phyloP scores from a whole-genome alignment of 1,284 basidiomycete genomes.

The Trichosporon inkin region DNA sequence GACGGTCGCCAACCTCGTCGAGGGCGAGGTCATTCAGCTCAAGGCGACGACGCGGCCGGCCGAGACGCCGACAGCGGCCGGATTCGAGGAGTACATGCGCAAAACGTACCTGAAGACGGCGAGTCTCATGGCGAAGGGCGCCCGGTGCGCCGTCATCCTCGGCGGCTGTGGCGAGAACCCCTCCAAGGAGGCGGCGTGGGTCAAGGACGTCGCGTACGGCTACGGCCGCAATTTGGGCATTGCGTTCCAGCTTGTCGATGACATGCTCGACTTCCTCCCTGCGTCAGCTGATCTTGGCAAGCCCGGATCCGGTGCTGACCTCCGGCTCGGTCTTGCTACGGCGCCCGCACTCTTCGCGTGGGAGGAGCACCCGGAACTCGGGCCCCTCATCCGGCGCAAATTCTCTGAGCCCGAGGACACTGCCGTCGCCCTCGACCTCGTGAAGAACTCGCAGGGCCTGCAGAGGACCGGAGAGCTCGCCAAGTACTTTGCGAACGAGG shows the following conservation, averaged over 20 bases:
- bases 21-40: constrained; percentile 93
- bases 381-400: constrained; percentile 76
- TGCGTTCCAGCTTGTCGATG: constrained; percentile 94
- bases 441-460: constrained; percentile 70
- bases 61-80: constrained; percentile 39
- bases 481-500: constrained; percentile 69
- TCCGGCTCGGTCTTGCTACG: constrained; percentile 81
- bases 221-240: constrained; percentile 87
- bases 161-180: constrained; percentile 63
- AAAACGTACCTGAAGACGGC: constrained; percentile 98
- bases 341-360: constrained; percentile 93
- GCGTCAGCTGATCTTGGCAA: constrained; percentile 69
- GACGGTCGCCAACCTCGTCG: constrained; percentile 91
- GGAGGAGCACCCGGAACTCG: constrained; percentile 74
- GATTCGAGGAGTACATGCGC: constrained; percentile 81
- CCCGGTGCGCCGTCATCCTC: constrained; percentile 79
- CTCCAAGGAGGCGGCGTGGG: constrained; percentile 58
- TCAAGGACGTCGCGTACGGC: constrained; percentile 91
- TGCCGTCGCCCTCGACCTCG: constrained; percentile 69
- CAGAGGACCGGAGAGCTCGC: constrained; percentile 76
- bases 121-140: constrained; percentile 89
- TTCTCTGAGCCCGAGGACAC: constrained; percentile 80
- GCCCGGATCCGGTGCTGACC: constrained; percentile 73
- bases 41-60: constrained; percentile 50
- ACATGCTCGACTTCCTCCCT: constrained; percentile 80